A percentile compares a stretch with the other conserved stretches of the same genome.
Evolutionary conservation across 208 protist genomes (phyloP).

Genomic region (Crithidia bombi): DNA sequence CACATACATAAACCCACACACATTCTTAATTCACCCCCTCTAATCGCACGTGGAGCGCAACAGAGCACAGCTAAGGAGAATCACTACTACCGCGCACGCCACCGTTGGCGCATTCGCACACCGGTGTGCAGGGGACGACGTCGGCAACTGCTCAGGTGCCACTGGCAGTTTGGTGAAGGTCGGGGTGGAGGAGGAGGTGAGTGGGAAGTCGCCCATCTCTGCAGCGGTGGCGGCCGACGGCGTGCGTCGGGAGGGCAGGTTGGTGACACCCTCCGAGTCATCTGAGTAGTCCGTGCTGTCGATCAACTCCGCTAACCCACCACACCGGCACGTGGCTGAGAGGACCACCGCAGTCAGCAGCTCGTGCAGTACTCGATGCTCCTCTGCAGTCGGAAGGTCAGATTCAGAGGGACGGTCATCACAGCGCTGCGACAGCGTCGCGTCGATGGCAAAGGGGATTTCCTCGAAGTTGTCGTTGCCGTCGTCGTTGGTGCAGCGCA

Average conservation of each 20-base stretch:
- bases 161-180: not conserved
- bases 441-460: too few relatives aligned
- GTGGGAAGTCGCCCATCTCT: not conserved
- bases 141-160: not conserved
- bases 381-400: slow-evolving; percentile 13
- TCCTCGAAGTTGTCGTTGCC: not conserved
- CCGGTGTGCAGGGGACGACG: not conserved
- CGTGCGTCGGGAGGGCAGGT: not conserved
- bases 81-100: slow-evolving; percentile 19
- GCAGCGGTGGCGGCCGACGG: not conserved
- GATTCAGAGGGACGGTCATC: too few relatives aligned
- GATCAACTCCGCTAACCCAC: not conserved
- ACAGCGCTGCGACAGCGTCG: too few relatives aligned
- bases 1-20: too few relatives aligned
- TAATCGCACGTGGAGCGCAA: slow-evolving; percentile 10
- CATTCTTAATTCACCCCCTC: not conserved
- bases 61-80: slow-evolving; percentile 13
- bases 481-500: not conserved
- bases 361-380: slow-evolving; percentile 24
- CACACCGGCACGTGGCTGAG: slow-evolving; percentile 13
- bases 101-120: slow-evolving; percentile 12
- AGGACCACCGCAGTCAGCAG: slow-evolving; percentile 21
- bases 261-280: not conserved
- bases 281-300: not conserved
- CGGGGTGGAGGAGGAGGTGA: not conserved